Conservation (phyloP, 768 basidiomycete species). For the Xerocomellus chrysenteron region DNA sequence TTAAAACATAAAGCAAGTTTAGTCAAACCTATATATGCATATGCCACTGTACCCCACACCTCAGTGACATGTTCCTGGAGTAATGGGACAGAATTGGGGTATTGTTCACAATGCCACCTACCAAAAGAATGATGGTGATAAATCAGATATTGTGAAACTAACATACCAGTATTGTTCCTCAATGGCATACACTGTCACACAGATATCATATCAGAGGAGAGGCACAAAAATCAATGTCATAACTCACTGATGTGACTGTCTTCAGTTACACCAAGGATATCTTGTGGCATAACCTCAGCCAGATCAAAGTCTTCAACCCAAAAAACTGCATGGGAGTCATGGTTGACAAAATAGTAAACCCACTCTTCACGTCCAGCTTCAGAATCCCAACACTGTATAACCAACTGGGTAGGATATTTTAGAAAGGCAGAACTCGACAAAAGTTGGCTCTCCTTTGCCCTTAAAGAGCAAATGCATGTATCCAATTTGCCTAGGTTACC, state of each 20-base stretch:
- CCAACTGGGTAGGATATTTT: neutral
- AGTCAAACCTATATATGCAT: neutral
- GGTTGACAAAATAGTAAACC: constrained; percentile 1
- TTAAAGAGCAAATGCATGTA: neutral
- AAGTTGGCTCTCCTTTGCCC: neutral
- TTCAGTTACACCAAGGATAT: neutral
- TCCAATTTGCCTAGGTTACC: neutral
- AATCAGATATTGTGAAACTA: neutral
- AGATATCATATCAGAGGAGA: neutral
- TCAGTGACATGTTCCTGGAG: neutral
- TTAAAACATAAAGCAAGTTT: too few relatives aligned
- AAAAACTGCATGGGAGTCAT: neutral
- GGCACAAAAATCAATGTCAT: neutral
- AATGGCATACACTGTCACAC: neutral
- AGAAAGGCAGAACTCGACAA: neutral
- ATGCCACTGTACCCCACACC: neutral
- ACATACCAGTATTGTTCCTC: neutral
- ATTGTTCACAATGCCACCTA: constrained; percentile 1
- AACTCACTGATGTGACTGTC: neutral
- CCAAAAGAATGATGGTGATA: neutral
- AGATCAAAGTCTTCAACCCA: neutral
- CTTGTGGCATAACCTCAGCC: neutral
- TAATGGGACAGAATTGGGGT: neutral
- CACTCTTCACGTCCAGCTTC: neutral
- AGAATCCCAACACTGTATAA: neutral